phyloP scores from a whole-genome alignment of 2,329 filamentous ascomycete species.

The Paecilomyces dactylethromorphus region DNA sequence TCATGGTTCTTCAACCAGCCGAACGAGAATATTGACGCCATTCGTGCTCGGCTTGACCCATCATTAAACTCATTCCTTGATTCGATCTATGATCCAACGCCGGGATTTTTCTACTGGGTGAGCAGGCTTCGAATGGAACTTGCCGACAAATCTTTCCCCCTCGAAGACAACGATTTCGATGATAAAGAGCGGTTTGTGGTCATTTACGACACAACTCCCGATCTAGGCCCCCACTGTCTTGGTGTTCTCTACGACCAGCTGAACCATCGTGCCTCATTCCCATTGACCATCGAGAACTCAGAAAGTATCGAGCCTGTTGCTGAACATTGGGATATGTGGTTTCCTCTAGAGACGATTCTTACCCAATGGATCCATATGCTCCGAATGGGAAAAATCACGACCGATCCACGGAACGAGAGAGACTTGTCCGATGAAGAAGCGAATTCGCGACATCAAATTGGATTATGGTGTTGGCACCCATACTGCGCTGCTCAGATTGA shows the following conservation, averaged over 20 bases:
- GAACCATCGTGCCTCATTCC: slow-evolving; percentile 1
- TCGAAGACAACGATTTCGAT: slow-evolving; percentile 4
- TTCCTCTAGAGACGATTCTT: slow-evolving; percentile 12
- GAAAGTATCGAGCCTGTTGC: slow-evolving; percentile 8
- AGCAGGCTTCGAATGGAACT: slow-evolving; percentile 2
- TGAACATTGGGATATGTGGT: slow-evolving; percentile 12
- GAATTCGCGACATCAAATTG: background rate
- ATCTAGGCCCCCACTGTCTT: slow-evolving; percentile 8
- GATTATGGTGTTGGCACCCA: slow-evolving; percentile 8
- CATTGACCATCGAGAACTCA: slow-evolving; percentile 2
- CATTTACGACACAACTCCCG: slow-evolving; percentile 7
- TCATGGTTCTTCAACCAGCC: background rate
- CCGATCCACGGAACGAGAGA: background rate
- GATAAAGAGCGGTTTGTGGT: slow-evolving; percentile 8
- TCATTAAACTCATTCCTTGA: slow-evolving; percentile 10
- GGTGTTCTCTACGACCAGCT: slow-evolving; percentile 5
- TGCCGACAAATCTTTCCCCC: slow-evolving; percentile 2
- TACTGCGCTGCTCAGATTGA: slow-evolving; percentile 9
- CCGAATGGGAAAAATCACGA: slow-evolving; percentile 8
- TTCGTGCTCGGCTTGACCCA: slow-evolving; percentile 7
- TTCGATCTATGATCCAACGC: slow-evolving; percentile 5
- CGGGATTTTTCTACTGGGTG: slow-evolving; percentile 12
- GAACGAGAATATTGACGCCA: slow-evolving; percentile 1
- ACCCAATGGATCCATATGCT: slow-evolving; percentile 12
- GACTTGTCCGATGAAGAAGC: background rate